Evolutionary conservation across 306 rosid genomes (phyloP).

Genomic region (Arachis hypogaea): DNA sequence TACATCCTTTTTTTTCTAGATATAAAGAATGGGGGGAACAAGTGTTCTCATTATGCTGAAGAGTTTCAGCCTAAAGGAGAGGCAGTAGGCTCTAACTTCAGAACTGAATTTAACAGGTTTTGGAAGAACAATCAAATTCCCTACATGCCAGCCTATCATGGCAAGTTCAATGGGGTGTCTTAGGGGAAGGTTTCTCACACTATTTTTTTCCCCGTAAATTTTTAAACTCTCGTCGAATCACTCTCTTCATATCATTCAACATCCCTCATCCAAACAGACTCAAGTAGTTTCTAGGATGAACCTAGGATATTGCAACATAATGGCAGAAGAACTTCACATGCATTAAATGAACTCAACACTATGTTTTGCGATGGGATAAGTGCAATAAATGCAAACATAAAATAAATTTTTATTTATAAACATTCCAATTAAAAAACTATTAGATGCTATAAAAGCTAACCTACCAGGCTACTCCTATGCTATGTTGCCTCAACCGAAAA

Average conservation of each 20-base stretch:
- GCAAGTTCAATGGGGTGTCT: not conserved
- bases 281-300: not conserved
- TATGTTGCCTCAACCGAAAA: not conserved
- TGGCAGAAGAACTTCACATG: not conserved
- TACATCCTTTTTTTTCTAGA: conserved; percentile 11
- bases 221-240: not conserved
- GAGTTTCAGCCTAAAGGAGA: not conserved
- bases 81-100: conserved; percentile 1
- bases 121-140: conserved; percentile 15
- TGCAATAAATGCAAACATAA: not conserved
- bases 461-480: not conserved
- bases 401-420: not conserved
- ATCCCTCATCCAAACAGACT: conserved; percentile 2
- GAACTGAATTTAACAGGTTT: conserved; percentile 11
- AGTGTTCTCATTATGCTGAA: not conserved
- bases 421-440: conserved; percentile 13
- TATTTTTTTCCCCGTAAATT: no score
- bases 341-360: not conserved
- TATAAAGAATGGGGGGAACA: not conserved
- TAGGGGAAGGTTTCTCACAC: not conserved
- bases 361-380: not conserved
- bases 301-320: not conserved
- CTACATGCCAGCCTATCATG: not conserved
- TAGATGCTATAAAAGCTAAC: not conserved
- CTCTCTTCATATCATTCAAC: not conserved